phyloP scores from a whole-genome alignment of 2,329 filamentous ascomycete species.

The Phialocephala sp. region DNA sequence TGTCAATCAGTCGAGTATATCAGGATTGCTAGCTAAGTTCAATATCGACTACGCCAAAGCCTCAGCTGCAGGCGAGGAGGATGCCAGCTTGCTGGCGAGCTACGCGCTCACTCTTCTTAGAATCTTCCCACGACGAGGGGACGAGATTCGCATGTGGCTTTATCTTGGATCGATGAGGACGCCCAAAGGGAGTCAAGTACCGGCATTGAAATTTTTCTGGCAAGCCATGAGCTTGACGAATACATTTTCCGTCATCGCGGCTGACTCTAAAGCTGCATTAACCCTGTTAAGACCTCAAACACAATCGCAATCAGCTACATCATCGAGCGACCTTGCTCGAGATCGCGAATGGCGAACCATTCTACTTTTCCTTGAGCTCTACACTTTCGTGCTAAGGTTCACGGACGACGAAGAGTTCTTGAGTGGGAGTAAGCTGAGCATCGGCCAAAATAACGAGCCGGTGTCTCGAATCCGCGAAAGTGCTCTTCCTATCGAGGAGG shows the following conservation, averaged over 20 bases:
- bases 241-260: conserved; percentile 61
- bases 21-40: conserved; percentile 47
- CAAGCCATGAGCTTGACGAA: conserved; percentile 63
- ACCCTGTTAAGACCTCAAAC: conserved; percentile 48
- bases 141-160: conserved; percentile 94
- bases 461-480: conserved; percentile 62
- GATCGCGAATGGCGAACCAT: conserved; percentile 81
- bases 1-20: conserved; percentile 77
- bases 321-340: conserved; percentile 29
- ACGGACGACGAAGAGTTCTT: conserved; percentile 98
- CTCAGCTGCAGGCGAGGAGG: conserved; percentile 43
- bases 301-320: conserved; percentile 17
- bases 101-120: conserved; percentile 86
- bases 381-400: conserved; percentile 88
- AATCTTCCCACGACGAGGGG: conserved; percentile 80
- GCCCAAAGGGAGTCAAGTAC: conserved; percentile 50
- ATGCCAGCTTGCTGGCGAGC: conserved; percentile 78
- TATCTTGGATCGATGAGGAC: conserved; percentile 66
- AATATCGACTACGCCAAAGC: conserved; percentile 39
- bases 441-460: conserved; percentile 46
- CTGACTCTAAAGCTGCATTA: conserved; percentile 63
- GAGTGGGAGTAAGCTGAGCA: conserved; percentile 55
- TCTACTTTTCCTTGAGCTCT: conserved; percentile 90
- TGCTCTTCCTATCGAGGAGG: conserved; percentile 72
- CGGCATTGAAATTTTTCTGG: conserved; percentile 87